Evolutionary conservation across 2,329 filamentous ascomycete species (phyloP), one percentile per base, ranked within the genome.

Genomic region (Podosphaera xanthii): DNA sequence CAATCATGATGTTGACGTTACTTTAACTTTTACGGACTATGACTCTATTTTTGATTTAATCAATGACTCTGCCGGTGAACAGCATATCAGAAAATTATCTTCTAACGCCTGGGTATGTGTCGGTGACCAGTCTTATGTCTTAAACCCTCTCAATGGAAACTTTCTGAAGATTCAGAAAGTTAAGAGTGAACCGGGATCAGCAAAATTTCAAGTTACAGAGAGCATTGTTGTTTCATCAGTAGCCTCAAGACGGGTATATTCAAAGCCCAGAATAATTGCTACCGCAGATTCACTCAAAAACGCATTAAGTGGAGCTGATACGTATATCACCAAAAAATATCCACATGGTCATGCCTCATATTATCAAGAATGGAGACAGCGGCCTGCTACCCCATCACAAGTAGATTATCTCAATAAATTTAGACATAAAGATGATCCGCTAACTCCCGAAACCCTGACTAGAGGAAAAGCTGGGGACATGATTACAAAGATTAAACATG

Each of bases 31-130:
- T 67, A 91, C 87, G 6, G 87, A 95, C 65, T 98, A 97, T 69
- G 85, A 86, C 60, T 91, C 85, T 2, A 82, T 98, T n/a, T 83
- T 89, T 63, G 92, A 97, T 66, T 77, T 98, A 12, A 84, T 98
- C 42, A 78, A 83, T 52, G 91, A 97, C 69, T 84, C 82, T 0
- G 84, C 82, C 2, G 81, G 80, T 35, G 91, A 97, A 66, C 76
- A 76, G 52, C 84, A 90, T 67, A 89, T 97, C 61, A 81, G 87
- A 52, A 74, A 77, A 14, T 74, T 94, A 30, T 95, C 88, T 68
- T 76, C 75, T 12, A 74, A 86, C 67, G 77, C 87, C 0, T 98
- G 92, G 92, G 88, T 97, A 1, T 81, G 84, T 64, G 78, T 91
- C 42, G 81, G 77, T n/a, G 73, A 76, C 0, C 74, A 82, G 56